Conservation (phyloP, 805 yeast species). For the Metschnikowia cubensis region DNA sequence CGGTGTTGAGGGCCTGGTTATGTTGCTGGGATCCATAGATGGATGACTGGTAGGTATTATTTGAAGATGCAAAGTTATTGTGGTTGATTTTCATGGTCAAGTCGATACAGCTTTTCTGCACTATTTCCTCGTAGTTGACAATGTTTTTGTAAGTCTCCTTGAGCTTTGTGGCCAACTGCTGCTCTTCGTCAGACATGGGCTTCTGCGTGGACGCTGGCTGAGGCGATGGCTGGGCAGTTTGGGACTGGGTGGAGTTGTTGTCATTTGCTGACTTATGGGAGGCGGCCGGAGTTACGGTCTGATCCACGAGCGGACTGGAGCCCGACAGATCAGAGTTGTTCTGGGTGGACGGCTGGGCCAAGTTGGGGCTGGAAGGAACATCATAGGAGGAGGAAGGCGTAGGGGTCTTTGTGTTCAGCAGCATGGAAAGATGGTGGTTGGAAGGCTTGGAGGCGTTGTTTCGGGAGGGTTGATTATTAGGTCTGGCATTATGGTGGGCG, state of each 20-base stretch:
- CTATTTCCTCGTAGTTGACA: constrained; percentile 61
- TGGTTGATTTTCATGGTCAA: constrained; percentile 47
- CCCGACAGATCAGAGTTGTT: constrained; percentile 41
- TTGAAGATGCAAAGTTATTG: constrained; percentile 30
- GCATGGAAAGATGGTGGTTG: constrained; percentile 13
- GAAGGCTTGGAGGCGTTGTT: constrained; percentile 17
- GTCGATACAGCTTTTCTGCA: constrained; percentile 66
- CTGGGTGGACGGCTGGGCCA: constrained; percentile 26
- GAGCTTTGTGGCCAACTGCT: constrained; percentile 60
- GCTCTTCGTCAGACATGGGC: constrained; percentile 55
- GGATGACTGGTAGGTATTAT: constrained; percentile 24
- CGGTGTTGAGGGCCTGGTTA: constrained; percentile 11
- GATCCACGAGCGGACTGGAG: constrained; percentile 28
- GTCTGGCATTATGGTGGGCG: constrained; percentile 6
- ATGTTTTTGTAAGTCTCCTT: constrained; percentile 73
- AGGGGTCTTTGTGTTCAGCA: constrained; percentile 30
- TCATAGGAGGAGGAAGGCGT: constrained; percentile 40
- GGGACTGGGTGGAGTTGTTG: constrained; percentile 7
- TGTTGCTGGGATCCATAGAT: constrained; percentile 15
- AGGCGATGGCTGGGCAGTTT: constrained; percentile 7
- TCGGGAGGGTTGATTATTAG: constrained; percentile 5
- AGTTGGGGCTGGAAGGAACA: constrained; percentile 38
- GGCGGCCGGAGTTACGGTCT: constrained; percentile 5
- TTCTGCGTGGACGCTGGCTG: constrained; percentile 16
- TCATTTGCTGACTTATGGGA: constrained; percentile 9